Conservation (phyloP, 192 early-diverging fungal genomes). For the Backusella parvicylindrica region DNA sequence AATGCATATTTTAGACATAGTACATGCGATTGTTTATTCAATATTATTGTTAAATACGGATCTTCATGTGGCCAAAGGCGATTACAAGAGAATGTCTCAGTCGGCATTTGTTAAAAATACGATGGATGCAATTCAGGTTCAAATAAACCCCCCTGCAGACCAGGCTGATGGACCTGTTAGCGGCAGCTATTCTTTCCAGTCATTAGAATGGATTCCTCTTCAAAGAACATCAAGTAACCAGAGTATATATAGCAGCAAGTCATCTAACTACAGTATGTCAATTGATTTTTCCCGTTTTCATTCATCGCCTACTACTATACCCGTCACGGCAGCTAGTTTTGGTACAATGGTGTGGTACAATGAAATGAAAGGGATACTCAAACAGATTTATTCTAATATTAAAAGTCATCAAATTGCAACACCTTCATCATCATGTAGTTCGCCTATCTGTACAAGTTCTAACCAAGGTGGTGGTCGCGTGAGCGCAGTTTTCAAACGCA, state of each 20-base stretch:
- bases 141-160: conserved; percentile 6
- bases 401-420: conserved; percentile 11
- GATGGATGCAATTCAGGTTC: conserved; percentile 42
- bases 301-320: not conserved
- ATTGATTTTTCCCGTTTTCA: not conserved
- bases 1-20: conserved; percentile 55
- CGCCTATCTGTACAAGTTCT: not conserved
- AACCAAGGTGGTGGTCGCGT: not conserved
- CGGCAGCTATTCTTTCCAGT: not conserved
- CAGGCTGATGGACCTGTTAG: not conserved
- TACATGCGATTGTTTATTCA: conserved; percentile 85
- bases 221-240: conserved; percentile 16
- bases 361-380: conserved; percentile 14
- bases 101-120: conserved; percentile 74
- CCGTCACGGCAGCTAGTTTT: not conserved
- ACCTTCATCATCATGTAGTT: conserved; percentile 7
- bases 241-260: not conserved
- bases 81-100: conserved; percentile 68
- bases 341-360: not conserved
- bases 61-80: conserved; percentile 76
- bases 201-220: conserved; percentile 1
- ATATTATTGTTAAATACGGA: conserved; percentile 90
- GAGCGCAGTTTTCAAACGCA: conserved; percentile 17
- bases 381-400: conserved; percentile 26
- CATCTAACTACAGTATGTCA: not conserved